Base-by-base conservation (phyloP, 2,329 filamentous ascomycete species). In the Cladosporium oxysporum region DNA sequence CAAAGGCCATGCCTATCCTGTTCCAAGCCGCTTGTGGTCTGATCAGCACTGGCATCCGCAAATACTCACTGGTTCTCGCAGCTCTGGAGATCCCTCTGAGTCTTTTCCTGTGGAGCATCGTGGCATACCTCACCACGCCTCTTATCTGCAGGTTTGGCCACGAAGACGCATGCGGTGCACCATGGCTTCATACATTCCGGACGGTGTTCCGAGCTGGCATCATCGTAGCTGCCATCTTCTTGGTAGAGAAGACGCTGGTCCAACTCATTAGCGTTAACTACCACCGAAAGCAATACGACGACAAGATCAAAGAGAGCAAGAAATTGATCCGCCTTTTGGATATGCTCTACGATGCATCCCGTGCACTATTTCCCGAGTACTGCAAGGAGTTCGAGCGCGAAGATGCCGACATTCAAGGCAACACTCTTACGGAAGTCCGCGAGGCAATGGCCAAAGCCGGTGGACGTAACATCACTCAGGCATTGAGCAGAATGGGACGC, bases 351-450 rank as follows among this genome's bases (percentile, higher is more conserved):
- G 91, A 95, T 68, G 91, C 91, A 12, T 95, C 91, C 5, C 86
- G 91, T 52, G 85, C 87, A 16, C 82, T 96, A 61, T 96, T 96
- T 73, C 92, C 92, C 49, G 90, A 91, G 82, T 93, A 93, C 79
- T 93, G 91, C 77, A 83, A 79, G 18, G 92, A 95, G 73, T 96
- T 96, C 71, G 81, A 83, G 28, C 88, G 93, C 12, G 92, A 96
- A 76, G 92, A 96, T 77, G 88, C 90, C 72, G 82, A 91, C 72
- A 94, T 96, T 75, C 91, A 90, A 75, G 90, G 93, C 79, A 90
- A 89, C 67, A 87, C 93, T 72, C 86, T 52, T 77, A 35, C 53
- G 6, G 82, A 67, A 83, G 83, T 67, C 79, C 79, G 72, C 82
- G 81, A 66, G 74, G 76, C 62, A 18, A 58, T 73, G 31, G 67